Evolutionary conservation across 768 basidiomycete genomes (phyloP).

Genomic region (Cystofilobasidium capitatum): DNA sequence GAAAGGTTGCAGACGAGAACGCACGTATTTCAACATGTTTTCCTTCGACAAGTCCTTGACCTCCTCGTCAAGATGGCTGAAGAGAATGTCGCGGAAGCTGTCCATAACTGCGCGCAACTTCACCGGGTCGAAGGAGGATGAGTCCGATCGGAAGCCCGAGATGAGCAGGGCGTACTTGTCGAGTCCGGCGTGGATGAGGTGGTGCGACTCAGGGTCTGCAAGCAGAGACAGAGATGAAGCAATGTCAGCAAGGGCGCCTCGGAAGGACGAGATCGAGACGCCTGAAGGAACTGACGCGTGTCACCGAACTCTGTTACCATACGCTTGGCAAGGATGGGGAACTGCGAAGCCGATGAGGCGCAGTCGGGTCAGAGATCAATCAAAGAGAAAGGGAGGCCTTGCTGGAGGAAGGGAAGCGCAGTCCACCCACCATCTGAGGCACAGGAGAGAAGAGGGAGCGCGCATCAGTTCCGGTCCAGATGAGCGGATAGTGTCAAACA

Average conservation of each 20-base stretch:
- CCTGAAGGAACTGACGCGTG: neutral
- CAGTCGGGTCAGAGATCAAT: neutral
- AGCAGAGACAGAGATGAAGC: too few relatives aligned
- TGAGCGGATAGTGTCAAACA: neutral
- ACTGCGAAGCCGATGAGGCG: neutral
- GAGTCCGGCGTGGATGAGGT: conserved; percentile 19
- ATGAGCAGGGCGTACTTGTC: conserved; percentile 10
- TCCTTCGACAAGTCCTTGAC: conserved; percentile 13
- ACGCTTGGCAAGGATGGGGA: conserved; percentile 1
- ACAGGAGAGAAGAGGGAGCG: neutral
- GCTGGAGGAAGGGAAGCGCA: neutral
- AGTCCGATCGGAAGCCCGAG: neutral
- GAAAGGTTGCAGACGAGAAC: neutral
- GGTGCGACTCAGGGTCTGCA: conserved; percentile 24
- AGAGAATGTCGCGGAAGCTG: conserved; percentile 3
- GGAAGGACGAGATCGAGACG: neutral
- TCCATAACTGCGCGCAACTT: conserved; percentile 17
- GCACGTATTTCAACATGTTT: conserved; percentile 13
- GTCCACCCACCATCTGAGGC: neutral
- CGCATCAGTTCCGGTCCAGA: neutral
- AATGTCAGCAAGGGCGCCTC: neutral
- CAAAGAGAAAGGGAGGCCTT: neutral
- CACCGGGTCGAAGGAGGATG: neutral
- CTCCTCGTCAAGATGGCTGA: conserved; percentile 21
- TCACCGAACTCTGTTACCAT: conserved; percentile 5